Evolutionary conservation across 192 early-diverging fungal genomes (phyloP).

Genomic region (Spinellus fusiger): DNA sequence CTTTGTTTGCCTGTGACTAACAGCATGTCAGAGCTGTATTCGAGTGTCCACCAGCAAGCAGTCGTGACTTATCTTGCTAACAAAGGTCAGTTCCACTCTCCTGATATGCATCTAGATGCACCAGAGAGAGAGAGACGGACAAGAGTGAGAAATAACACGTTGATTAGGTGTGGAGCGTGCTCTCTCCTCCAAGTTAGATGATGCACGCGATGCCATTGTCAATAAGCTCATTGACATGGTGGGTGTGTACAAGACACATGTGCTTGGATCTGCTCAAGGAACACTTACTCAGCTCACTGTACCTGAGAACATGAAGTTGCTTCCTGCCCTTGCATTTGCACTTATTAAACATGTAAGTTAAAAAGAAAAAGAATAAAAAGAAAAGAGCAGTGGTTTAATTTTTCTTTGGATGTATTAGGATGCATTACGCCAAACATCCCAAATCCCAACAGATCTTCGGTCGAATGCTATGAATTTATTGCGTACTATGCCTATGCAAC

Average conservation of each 20-base stretch:
- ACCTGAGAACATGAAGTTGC: slow-evolving; percentile 78
- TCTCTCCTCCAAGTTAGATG: slow-evolving; percentile 81
- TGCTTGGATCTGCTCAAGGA: slow-evolving; percentile 62
- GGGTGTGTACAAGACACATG: slow-evolving; percentile 79
- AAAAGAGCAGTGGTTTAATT: neutral
- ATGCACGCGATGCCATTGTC: slow-evolving; percentile 87
- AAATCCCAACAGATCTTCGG: slow-evolving; percentile 76
- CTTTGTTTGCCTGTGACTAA: slow-evolving; percentile 82
- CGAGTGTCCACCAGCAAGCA: slow-evolving; percentile 77
- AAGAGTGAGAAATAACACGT: no score
- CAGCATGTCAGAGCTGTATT: slow-evolving; percentile 74
- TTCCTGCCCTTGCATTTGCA: slow-evolving; percentile 79
- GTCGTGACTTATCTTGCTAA: slow-evolving; percentile 78
- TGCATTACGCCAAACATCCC: slow-evolving; percentile 54
- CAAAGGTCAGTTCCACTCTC: slow-evolving; percentile 68
- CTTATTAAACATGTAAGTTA: slow-evolving; percentile 75
- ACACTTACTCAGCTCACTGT: slow-evolving; percentile 77
- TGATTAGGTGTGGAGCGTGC: slow-evolving; percentile 85
- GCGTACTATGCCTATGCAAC: slow-evolving; percentile 77
- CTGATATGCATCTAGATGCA: no score
- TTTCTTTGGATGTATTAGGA: slow-evolving; percentile 23
- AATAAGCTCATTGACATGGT: slow-evolving; percentile 87
- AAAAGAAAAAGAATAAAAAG: neutral
- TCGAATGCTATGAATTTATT: slow-evolving; percentile 73
- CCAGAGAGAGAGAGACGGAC: neutral